Evolutionary conservation across 2,329 filamentous ascomycete species (phyloP), one percentile per base, ranked within the genome.

Genomic region (Capronia coronata): DNA sequence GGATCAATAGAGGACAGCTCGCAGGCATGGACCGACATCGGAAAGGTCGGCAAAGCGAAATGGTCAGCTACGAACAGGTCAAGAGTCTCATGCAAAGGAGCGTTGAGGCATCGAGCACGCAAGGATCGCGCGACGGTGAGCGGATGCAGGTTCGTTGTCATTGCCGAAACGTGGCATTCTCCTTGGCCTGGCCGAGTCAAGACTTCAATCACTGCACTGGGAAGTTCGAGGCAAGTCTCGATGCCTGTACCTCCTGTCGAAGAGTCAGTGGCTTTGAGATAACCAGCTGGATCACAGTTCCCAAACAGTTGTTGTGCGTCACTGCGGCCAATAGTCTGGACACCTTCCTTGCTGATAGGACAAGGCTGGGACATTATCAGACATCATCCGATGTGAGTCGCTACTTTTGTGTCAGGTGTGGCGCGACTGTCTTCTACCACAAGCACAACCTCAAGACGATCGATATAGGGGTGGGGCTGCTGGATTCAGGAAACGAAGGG

Each of bases 361-460:
- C 38, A 8, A 48, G 42, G 46, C 38, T 57, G 2, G 46, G 43
- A 1, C 51, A 56, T 40, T 59, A 58, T 37, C 27, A 51, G n/a
- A 48, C 48, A 7, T 52, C 50, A 14, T 13, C 40, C 29, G 45
- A 48, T 14, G 49, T 52, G 23, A 30, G 50, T 48, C 50, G 57
- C 21, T 59, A 52, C 43, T 59, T 58, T 38, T 59, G 57, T 38
- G 40, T 29, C 23, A 39, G 8, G 10, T 59, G 57, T 49, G 48
- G 51, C 14, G 55, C 57, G 11, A 46, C 55, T 1, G 34, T 51
- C 16, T 52, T 56, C n/a, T 56, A 58, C 39, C 14, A 54, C 21
- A 46, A 45, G 35, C 40, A 52, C 21, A 50, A 45, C 16, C 25
- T 43, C 1, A 40, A 53, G 10, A 49, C 34, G n/a, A 45, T 59